Conservation (phyloP, 2,329 filamentous ascomycete species). For the Sarocladium kiliense region DNA sequence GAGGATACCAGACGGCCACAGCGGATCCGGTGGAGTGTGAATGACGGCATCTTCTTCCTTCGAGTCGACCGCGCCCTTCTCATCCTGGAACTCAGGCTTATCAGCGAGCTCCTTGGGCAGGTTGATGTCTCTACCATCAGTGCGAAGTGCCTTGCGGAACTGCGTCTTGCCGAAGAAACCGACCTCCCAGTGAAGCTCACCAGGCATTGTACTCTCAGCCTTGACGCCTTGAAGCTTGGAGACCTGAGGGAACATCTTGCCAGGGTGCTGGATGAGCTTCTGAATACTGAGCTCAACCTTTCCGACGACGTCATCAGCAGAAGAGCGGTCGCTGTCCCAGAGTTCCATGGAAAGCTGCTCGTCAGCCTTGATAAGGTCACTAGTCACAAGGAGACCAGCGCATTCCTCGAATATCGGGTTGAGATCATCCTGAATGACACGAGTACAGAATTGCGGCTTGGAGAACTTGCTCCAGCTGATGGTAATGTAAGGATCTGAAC, state of each 20-base stretch:
- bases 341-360: conserved; percentile 91
- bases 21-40: conserved; percentile 88
- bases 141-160: conserved; percentile 77
- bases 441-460: conserved; percentile 96
- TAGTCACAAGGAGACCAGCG: conserved; percentile 77
- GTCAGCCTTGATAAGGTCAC: conserved; percentile 86
- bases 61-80: conserved; percentile 66
- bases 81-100: conserved; percentile 72
- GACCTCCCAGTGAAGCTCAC: conserved; percentile 92
- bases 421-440: conserved; percentile 90
- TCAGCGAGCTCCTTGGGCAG: conserved; percentile 70
- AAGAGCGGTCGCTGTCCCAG: conserved; percentile 92
- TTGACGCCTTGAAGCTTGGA: conserved; percentile 81
- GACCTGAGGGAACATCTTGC: conserved; percentile 85
- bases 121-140: conserved; percentile 76
- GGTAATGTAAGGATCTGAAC: conserved; percentile 93
- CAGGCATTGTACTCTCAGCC: conserved; percentile 82
- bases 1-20: conserved; percentile 89
- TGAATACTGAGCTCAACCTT: conserved; percentile 93
- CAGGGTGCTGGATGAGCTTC: conserved; percentile 87
- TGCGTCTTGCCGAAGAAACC: conserved; percentile 91
- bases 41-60: conserved; percentile 75
- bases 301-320: conserved; percentile 90
- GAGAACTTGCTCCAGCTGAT: conserved; percentile 93
- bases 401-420: conserved; percentile 92